Base-by-base conservation (phyloP, 1,139 yeast genomes). In the Sugiyamaella sp. region DNA sequence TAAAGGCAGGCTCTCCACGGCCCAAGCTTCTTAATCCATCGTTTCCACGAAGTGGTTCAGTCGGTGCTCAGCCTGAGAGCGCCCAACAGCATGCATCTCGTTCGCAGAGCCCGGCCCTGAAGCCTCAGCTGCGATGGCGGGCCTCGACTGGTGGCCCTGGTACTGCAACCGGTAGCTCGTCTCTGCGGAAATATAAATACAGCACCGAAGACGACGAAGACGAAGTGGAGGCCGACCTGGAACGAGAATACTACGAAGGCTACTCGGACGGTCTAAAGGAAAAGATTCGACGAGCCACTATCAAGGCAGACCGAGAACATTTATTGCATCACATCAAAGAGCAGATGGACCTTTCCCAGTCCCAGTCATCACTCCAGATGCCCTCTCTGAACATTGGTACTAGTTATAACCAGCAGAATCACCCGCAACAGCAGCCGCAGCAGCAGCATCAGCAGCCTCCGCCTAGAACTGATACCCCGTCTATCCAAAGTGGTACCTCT, bases 161-260 rank as follows among this genome's bases (percentile, higher is more conserved):
- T 3, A 4, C 19, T 24, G 41, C 17, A 10, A 32, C 24, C 9
- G 42, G 42, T 24, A 17, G 37, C 1, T 37, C 27, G 10, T 27
- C 44, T 8, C 27, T 20, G n/a, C 20, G 52, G 33, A 53, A 64
- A 27, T 62, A 56, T 53, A 60, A 58, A 41, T 66, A 63, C 56
- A 64, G 63, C 24, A 93, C 87, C 0, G 96, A 88, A 67, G 95
- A 88, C 66, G 89, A 85, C 62, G 85, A 82, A 41, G 80, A 78
- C 47, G 87, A 81, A 56, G 73, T 80, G 10, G 84, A 80, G 57
- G 79, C 78, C 14, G 86, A 80, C 62, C 63, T 78, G 49, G 85
- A 81, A 59, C 68, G 85, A 21, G 85, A 84, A 57, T 86, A 86
- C 62, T 65, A 82, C 37, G 95, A 85, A 65, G 93, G 93, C 0